Base-by-base conservation (phyloP, 164 flowering plant species). In the Magnolia changhungtana region DNA sequence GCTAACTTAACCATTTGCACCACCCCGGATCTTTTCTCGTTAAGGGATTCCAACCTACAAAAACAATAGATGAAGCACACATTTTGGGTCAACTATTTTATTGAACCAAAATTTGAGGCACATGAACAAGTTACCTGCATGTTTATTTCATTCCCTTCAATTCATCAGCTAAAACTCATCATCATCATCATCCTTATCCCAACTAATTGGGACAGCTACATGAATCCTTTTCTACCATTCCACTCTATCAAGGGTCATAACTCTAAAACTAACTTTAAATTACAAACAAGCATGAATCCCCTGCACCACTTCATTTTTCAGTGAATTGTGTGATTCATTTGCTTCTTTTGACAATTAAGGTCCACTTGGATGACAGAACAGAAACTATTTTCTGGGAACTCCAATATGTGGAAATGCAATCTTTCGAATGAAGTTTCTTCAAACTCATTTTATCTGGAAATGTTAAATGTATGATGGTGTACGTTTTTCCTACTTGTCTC, bases 1-100 rank as follows among this genome's bases (percentile, higher is more conserved):
- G 99, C 98, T 77, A 96, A 83, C 83, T 96, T 96, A 6, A 96
- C 97, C 95, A 96, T 90, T 82, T 96, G 98, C 76, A 96, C 99
- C 73, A 90, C 97, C 63, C 97, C 92, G 58, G 98, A 86, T 77
- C 99, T 82, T 77, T 88, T 90, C 81, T 96, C 99, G 79, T 90
- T 94, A 52, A 96, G 91, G 31, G 87, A 67, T 81, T 96, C 99
- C 63, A 94, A 81, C 86, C 99, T 96, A 73, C 1, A 65, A 74
- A 16, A 74, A 72, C 45, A 13, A 21, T 55, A 78, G 1, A 63
- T 27, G 23, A 19, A 51, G 14, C 50, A 77, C 20, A 55, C 3
- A 11, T 11, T n/a, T 21, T 23, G 14, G 7, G 21, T 67, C 0
- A 14, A 16, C 51, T 10, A 14, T 49, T 20, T 10, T 67, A 50